These are phyloP conservation scores for Trifolium subterraneum DNA, from an alignment of 306 rosid genomes.

Conservation along the genomic window DNA sequence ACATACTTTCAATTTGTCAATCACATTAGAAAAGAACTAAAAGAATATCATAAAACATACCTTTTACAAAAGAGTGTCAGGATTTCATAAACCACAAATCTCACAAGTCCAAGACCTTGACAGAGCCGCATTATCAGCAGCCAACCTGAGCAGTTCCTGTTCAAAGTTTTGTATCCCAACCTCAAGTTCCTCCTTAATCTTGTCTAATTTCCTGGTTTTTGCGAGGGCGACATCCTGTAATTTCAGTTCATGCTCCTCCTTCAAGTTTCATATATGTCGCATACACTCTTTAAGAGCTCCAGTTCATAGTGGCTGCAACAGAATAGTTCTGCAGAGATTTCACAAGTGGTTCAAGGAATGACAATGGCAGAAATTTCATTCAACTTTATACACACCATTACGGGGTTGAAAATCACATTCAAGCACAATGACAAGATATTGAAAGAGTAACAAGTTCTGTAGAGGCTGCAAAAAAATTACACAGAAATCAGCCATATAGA, in stretches of 20 bases:
- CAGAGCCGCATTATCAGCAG: conserved; percentile 92
- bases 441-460: too few species aligned
- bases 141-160: conserved; percentile 87
- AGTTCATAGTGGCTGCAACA: too few species aligned
- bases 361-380: conserved; percentile 28
- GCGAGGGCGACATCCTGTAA: conserved; percentile 76
- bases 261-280: conserved; percentile 91
- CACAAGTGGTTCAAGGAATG: conserved; percentile 30
- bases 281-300: conserved; percentile 98
- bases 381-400: conserved; percentile 62
- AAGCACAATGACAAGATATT: too few species aligned
- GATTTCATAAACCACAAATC: too few species aligned
- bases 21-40: too few species aligned
- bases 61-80: too few species aligned
- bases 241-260: conserved; percentile 91
- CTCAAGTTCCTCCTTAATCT: conserved; percentile 82
- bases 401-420: too few species aligned
- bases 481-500: conserved; percentile 15
- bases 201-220: conserved; percentile 85
- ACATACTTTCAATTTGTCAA: too few species aligned
- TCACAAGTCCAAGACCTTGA: too few species aligned
- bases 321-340: too few species aligned
- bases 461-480: too few species aligned
- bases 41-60: too few species aligned
- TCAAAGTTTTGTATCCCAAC: conserved; percentile 74